Base-by-base conservation (phyloP, 441 rosid genomes). In the Erodium texanum region DNA sequence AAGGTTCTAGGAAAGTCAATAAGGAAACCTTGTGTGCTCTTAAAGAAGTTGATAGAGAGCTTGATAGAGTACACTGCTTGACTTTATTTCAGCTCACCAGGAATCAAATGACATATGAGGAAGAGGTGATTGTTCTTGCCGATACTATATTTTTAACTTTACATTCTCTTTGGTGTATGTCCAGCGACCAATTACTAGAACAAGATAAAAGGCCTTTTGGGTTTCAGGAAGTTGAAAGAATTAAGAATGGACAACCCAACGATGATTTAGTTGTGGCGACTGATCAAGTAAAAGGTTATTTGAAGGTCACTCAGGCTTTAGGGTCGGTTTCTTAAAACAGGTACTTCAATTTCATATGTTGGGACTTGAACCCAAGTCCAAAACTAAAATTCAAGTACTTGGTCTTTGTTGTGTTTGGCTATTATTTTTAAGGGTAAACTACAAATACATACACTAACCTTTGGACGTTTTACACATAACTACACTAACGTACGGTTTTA, bases 301-400 rank as follows among this genome's bases (percentile, higher is more conserved):
- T 88, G 78, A 88, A 83, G 64, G 91, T 88, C 77, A 85, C 89
- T 70, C 85, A 91, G 18, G 93, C 93, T 7, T 88, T 88, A 58
- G 93, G 93, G 86, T 86, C 10, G 93, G 88, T 29, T 86, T 84
- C 79, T 87, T 88, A 22, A 88, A 88, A 71, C 83, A 86, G 85
- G 93, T 84, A 68, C 12, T 2, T 56, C n/a, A n/a, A n/a, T n/a
- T n/a, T n/a, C n/a, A n/a, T n/a, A n/a, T n/a, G n/a, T n/a, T n/a
- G n/a, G n/a, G n/a, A n/a, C n/a, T n/a, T n/a, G n/a, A n/a, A n/a
- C n/a, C n/a, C n/a, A n/a, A n/a, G n/a, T n/a, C n/a, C n/a, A n/a
- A n/a, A n/a, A n/a, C n/a, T n/a, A n/a, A n/a, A n/a, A n/a, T n/a
- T n/a, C n/a, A n/a, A n/a, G n/a, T n/a, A n/a, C n/a, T n/a, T n/a